Conservation (phyloP, 108 stramenopile species). For the Schizochytrium sp. region DNA sequence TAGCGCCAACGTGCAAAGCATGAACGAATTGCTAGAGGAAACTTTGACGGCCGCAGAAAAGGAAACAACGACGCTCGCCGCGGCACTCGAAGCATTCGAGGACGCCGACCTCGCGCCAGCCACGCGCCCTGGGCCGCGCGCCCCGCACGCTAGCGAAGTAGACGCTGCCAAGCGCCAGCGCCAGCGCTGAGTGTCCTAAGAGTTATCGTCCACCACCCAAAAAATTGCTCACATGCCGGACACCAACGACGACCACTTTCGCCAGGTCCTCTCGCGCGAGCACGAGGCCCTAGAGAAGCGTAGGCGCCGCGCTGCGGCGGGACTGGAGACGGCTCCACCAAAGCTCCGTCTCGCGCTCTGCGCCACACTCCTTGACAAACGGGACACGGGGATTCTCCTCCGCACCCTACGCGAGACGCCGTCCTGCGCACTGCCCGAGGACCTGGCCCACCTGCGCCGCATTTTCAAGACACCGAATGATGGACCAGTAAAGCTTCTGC, state of each 20-base stretch:
- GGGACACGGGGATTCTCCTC: background rate
- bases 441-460: background rate
- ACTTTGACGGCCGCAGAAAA: background rate
- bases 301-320: background rate
- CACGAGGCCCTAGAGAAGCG: background rate
- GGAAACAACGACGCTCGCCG: background rate
- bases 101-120: background rate
- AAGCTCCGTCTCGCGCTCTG: background rate
- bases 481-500: background rate
- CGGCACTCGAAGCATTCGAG: background rate
- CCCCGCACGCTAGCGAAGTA: too few relatives aligned
- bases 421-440: background rate
- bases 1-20: background rate
- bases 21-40: background rate
- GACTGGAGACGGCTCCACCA: background rate
- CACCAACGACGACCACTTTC: background rate
- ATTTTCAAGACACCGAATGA: background rate
- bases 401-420: background rate
- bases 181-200: background rate
- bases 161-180: background rate
- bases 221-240: background rate
- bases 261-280: background rate
- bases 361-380: background rate
- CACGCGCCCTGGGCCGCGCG: background rate
- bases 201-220: too few relatives aligned